Conservation (phyloP, 1,139 yeast genomes). For the Pneumocystis jirovecii region DNA sequence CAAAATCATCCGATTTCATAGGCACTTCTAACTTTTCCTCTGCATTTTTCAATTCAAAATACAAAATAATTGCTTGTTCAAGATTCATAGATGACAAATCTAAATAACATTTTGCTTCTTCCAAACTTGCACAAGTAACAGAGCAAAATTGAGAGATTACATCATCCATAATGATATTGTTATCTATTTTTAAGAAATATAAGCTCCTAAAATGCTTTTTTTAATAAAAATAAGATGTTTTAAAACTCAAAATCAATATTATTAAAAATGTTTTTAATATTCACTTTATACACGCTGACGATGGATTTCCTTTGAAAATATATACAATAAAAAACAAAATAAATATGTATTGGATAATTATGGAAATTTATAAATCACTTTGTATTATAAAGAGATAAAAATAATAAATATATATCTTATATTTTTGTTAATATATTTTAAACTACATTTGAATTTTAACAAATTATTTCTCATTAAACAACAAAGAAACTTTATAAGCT, state of each 20-base stretch:
- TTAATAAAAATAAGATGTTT: not conserved
- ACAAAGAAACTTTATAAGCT: no score
- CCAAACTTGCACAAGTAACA: slow-evolving; percentile 63
- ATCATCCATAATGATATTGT: slow-evolving; percentile 24
- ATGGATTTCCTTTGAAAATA: no score
- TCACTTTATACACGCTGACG: not conserved
- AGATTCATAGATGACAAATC: slow-evolving; percentile 67
- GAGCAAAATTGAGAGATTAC: slow-evolving; percentile 62
- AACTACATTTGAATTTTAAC: no score
- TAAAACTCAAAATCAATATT: not conserved
- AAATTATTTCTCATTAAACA: no score
- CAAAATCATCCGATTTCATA: not conserved
- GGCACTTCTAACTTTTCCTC: not conserved
- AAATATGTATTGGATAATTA: no score
- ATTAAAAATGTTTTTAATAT: no score
- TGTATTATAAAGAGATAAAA: no score
- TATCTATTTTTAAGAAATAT: not conserved
- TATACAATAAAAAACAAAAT: no score
- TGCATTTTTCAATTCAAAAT: slow-evolving; percentile 37
- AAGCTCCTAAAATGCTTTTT: not conserved
- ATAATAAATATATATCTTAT: no score
- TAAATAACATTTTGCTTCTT: slow-evolving; percentile 60
- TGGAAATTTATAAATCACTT: no score
- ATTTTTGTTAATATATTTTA: no score
- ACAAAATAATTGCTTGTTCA: slow-evolving; percentile 75